These are phyloP conservation scores for Colletotrichum spaethianum DNA, from an alignment of 2,329 filamentous ascomycete species.

Conservation along the genomic window DNA sequence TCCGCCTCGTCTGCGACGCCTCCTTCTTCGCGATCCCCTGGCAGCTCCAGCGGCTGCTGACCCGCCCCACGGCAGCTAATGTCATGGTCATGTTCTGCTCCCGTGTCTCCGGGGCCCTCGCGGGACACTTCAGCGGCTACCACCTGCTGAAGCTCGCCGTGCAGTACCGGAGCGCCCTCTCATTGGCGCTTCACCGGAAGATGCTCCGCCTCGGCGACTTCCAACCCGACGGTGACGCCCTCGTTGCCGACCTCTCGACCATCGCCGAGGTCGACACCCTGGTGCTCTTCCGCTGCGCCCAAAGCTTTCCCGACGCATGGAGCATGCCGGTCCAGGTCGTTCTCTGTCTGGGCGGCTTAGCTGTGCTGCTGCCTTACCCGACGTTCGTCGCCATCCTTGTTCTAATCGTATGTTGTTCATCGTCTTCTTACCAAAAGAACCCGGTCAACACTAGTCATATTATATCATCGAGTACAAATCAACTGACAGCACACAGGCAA, in stretches of 20 bases:
- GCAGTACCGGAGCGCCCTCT: neutral
- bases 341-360: conserved; percentile 6
- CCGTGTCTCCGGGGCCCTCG: neutral
- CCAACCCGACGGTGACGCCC: neutral
- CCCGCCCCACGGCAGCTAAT: neutral
- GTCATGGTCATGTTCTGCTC: conserved; percentile 11
- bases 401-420: neutral
- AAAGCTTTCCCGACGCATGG: neutral
- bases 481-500: neutral
- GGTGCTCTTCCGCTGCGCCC: conserved; percentile 2
- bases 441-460: too few relatives aligned
- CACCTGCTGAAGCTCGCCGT: neutral
- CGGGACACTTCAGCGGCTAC: neutral
- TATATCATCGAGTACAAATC: too few relatives aligned
- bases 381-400: neutral
- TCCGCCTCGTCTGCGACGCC: conserved; percentile 7
- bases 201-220: neutral
- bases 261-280: neutral
- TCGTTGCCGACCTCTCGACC: too few relatives aligned
- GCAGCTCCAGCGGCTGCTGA: conserved; percentile 5
- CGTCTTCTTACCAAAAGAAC: too few relatives aligned
- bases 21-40: conserved; percentile 7
- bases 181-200: neutral
- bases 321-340: neutral
- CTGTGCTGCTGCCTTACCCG: conserved; percentile 5